Conservation (phyloP, 2,329 filamentous ascomycete species). For the Echinosphaeria canescens region DNA sequence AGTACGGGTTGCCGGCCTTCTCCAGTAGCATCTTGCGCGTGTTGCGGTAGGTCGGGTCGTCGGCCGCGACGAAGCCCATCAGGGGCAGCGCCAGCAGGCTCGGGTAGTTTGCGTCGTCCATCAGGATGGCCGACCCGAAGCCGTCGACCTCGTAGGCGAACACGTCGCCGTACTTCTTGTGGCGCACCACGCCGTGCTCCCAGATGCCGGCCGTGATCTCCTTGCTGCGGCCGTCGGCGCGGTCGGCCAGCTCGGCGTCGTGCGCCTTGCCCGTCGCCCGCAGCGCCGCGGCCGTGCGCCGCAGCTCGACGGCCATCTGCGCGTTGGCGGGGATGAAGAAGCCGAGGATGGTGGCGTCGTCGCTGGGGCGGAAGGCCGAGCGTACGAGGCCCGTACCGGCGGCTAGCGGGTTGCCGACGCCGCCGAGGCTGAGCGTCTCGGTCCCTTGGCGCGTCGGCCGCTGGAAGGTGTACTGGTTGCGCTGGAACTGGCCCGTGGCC, state of each 20-base stretch:
- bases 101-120: constrained; percentile 81
- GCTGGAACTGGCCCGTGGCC: constrained; percentile 36
- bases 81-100: constrained; percentile 60
- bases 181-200: constrained; percentile 62
- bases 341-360: constrained; percentile 84
- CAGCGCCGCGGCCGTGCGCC: constrained; percentile 52
- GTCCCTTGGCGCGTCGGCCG: constrained; percentile 64
- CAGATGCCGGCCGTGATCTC: constrained; percentile 57
- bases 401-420: constrained; percentile 82
- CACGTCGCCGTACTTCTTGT: constrained; percentile 54
- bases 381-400: constrained; percentile 67
- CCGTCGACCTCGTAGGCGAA: constrained; percentile 82
- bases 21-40: constrained; percentile 61
- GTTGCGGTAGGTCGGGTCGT: constrained; percentile 62
- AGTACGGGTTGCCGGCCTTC: constrained; percentile 72
- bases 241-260: constrained; percentile 23
- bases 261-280: constrained; percentile 26
- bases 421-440: constrained; percentile 66
- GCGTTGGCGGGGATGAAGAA: constrained; percentile 94
- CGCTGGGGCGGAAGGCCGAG: constrained; percentile 83
- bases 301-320: constrained; percentile 82
- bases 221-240: constrained; percentile 33
- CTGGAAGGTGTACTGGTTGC: constrained; percentile 75
- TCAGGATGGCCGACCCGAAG: constrained; percentile 61
- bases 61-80: constrained; percentile 46